phyloP scores from a whole-genome alignment of 2,329 filamentous ascomycete species.

The Pyrenophora tritici-repentis region DNA sequence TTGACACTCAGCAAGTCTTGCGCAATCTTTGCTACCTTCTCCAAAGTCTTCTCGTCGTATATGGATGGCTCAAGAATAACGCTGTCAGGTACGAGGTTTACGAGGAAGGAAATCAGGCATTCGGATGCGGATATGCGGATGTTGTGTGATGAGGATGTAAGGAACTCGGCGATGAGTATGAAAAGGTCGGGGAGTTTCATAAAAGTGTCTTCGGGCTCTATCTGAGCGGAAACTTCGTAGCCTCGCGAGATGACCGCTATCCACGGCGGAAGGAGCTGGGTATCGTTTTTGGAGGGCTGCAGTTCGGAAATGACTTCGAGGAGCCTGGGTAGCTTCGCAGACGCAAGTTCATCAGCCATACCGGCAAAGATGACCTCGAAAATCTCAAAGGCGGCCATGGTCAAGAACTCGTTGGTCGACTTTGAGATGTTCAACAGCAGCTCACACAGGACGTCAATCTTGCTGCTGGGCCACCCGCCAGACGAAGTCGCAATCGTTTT shows the following conservation, averaged over 20 bases:
- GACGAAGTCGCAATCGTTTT: conserved; percentile 87
- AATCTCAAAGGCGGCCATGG: conserved; percentile 94
- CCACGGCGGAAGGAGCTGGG: conserved; percentile 93
- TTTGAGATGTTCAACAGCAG: conserved; percentile 85
- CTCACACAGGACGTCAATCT: conserved; percentile 91
- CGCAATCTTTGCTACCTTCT: conserved; percentile 75
- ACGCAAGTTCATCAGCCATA: conserved; percentile 85
- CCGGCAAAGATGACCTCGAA: conserved; percentile 96
- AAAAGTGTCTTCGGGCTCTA: conserved; percentile 89
- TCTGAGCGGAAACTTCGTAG: conserved; percentile 89
- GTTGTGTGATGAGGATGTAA: conserved; percentile 86
- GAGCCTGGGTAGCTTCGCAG: conserved; percentile 84
- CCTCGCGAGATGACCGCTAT: conserved; percentile 92
- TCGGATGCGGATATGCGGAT: conserved; percentile 94
- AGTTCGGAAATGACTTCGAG: conserved; percentile 91
- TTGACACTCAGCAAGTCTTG: conserved; percentile 82
- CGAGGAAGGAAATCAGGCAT: conserved; percentile 89
- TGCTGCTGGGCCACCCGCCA: conserved; percentile 94
- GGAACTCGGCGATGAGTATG: conserved; percentile 75
- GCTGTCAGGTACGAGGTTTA: conserved; percentile 82
- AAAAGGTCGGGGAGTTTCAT: conserved; percentile 87
- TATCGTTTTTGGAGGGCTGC: conserved; percentile 89
- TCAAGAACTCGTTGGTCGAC: conserved; percentile 92
- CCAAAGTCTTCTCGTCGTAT: conserved; percentile 87
- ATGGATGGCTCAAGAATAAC: conserved; percentile 87